Base-by-base conservation (phyloP, 768 basidiomycete genomes). In the Pleurotus salmoneostramineus region DNA sequence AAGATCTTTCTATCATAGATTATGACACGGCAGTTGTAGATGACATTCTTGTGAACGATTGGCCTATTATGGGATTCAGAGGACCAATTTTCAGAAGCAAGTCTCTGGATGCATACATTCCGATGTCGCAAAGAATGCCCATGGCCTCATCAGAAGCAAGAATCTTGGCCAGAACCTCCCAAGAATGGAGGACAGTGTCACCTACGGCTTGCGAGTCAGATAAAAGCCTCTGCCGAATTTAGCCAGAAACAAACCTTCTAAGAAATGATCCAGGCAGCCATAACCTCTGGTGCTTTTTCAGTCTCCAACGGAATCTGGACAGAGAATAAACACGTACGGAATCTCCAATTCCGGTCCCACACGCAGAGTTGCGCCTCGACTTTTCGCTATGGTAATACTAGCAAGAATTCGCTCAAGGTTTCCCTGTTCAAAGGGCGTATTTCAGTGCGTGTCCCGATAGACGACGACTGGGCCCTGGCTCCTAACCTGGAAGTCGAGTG, bases 331-430 rank as follows among this genome's bases (percentile, higher is more conserved):
- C 44, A 67, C 74, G 50, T 50, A 95, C 89, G 96, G 89, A 61
- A 99, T 94, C 74, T 99, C 97, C 5, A 98, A 79, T 68, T 98
- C 97, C 6, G 97, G 97, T 8, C 97, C 97, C 21, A 99, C 96
- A 68, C 97, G 80, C 34, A 99, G 74, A 2, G 88, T 90, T 8
- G 95, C 95, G 3, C 95, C 95, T 56, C 87, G 80, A 56, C 83
- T 80, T 70, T 96, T 98, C 3, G 97, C 96, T 49, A 95, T 83
- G 3, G 77, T 73, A 61, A 99, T 98, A 60, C 93, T 96, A 47
- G 82, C 79, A 42, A 98, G 71, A 58, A 98, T 98, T 17, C 97
- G 85, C 62, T 94, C 89, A 65, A 90, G 83, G 68, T 98, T 99
- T 31, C 97, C 97, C 93, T 97, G 56, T 5, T 12, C 33, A 33